Evolutionary conservation across 306 rosid genomes (phyloP), one percentile per base, ranked within the genome.

Genomic region (Lotus japonicus): DNA sequence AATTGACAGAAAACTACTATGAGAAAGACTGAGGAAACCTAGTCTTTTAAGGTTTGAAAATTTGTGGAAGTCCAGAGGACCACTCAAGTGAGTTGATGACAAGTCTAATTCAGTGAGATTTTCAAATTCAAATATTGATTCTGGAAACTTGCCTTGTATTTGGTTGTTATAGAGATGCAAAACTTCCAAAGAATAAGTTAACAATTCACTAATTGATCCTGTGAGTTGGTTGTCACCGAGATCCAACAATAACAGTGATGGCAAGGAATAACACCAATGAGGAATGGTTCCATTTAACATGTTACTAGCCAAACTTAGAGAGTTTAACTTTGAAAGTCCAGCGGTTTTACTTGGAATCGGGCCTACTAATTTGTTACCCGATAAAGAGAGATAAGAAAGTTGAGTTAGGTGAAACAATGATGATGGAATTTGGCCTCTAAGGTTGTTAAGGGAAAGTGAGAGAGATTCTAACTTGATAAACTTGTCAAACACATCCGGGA

Each of bases 41-140:
- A 68, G 39, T 8, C 10, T 9, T 41, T 68, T 3, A 21, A 23
- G 12, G 11, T 35, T 71, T 12, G 50, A 15, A 48, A 59, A 59
- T 35, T 18, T 4, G 41, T 59, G 17, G 9, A 70, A 70, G 14
- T 70, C 21, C 10, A 70, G 48, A 26, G 6, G 0, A n/a, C 61
- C 72, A 11, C 75, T 36, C 21, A 72, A 51, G 21, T 70, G 11
- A 11, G 36, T 81, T 21, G 60, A 68, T 16, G 54, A 28, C 43
- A 81, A 16, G 3, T 0, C 0, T 9, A 80, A 21, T 0, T 0
- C 0, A 0, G 9, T 17, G 23, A 80, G 76, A 18, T 59, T 59
- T 10, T 17, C 2, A 0, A 64, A 36, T 11, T 19, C 10, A 58
- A 15, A 80, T 7, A 80, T 16, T 4, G 79, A 76, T 6, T 53